Percentiles rank a stretch among this genome's conserved stretches.
Evolutionary conservation across 2,329 filamentous ascomycete species (phyloP).

Genomic region (Teratosphaeria gauchensis): DNA sequence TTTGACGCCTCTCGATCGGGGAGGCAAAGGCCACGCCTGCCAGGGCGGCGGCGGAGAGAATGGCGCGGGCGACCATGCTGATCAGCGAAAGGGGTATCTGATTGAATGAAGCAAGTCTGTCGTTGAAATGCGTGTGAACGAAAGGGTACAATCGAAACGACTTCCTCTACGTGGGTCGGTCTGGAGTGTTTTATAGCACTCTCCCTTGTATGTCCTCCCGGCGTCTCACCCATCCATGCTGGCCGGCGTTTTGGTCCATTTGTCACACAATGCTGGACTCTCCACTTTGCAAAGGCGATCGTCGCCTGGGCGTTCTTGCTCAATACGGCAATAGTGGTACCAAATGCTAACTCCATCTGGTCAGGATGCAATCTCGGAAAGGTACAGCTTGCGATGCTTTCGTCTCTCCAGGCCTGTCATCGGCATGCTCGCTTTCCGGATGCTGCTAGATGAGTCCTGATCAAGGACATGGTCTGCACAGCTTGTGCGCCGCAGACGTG

Average conservation of each 20-base stretch:
- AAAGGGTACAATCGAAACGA: neutral
- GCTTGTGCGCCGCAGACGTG: neutral
- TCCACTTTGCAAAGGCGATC: neutral
- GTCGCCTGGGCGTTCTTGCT: neutral
- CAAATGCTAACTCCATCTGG: neutral
- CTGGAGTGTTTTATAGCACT: neutral
- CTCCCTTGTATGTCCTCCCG: neutral
- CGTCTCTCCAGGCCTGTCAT: neutral
- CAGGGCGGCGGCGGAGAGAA: neutral
- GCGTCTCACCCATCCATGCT: neutral
- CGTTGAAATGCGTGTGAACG: neutral
- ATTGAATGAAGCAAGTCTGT: neutral
- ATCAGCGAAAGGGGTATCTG: neutral
- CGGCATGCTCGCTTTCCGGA: neutral
- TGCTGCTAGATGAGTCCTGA: neutral
- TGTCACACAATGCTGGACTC: neutral
- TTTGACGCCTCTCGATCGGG: constrained; percentile 1
- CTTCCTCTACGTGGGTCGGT: neutral
- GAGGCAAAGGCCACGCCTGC: neutral
- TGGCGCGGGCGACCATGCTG: neutral
- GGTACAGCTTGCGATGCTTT: neutral
- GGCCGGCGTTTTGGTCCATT: neutral
- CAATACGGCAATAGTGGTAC: neutral
- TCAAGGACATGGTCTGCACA: neutral
- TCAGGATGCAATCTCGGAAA: neutral